Conservation (phyloP, 768 basidiomycete species). For the Trametes cinnabarina region DNA sequence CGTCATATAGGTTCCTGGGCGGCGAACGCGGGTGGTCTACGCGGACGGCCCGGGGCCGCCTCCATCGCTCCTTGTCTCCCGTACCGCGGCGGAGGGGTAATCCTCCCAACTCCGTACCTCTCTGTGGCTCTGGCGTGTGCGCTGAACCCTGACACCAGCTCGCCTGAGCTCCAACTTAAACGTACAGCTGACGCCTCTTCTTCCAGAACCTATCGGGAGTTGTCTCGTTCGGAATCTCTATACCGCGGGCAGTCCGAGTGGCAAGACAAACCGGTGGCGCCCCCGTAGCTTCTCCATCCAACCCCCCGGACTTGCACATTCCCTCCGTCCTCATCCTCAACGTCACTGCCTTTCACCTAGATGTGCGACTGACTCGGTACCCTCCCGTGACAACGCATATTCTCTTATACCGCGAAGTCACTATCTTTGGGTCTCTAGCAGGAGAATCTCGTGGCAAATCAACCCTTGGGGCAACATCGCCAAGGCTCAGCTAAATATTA, state of each 20-base stretch:
- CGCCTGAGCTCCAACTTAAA: constrained; percentile 20
- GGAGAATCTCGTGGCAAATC: not conserved
- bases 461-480: no score
- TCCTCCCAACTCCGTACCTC: constrained; percentile 1
- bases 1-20: not conserved
- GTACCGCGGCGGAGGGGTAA: not conserved
- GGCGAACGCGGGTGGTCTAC: not conserved
- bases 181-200: constrained; percentile 16
- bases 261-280: not conserved
- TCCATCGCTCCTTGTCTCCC: not conserved
- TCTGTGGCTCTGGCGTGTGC: constrained; percentile 2
- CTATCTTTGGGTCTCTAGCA: not conserved
- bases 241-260: not conserved
- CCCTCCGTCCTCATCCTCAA: not conserved
- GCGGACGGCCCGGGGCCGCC: not conserved
- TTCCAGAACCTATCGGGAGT: constrained; percentile 8
- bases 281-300: not conserved
- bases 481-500: no score
- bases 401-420: not conserved
- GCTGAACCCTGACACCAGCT: not conserved
- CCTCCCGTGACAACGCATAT: not conserved
- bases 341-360: not conserved
- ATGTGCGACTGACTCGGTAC: not conserved
- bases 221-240: constrained; percentile 1
- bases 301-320: not conserved